Base-by-base conservation (phyloP, 306 rosid species). In the Acacia melanoxylon region DNA sequence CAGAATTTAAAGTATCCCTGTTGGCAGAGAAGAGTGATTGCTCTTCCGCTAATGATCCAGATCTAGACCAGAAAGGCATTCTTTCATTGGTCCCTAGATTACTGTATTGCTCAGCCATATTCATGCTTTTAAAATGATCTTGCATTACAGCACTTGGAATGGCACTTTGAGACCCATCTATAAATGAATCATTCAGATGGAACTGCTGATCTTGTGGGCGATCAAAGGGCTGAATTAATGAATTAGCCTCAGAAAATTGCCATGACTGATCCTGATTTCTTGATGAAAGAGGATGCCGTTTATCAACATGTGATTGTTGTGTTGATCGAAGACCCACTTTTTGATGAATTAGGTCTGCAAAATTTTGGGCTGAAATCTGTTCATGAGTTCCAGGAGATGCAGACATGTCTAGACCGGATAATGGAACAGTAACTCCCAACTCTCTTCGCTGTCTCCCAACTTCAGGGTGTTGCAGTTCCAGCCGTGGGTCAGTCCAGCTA, bases 211-310 rank as follows among this genome's bases (percentile, higher is more conserved):
- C 95, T n/a, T 73, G 85, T 8, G 80, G 87, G 75, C 75, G 83
- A 83, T 85, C 90, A 80, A 85, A 89, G 54, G 88, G 90, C 85
- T 80, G 87, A 71, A 83, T 80, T 67, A 69, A 66, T 48, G 89
- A 83, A 46, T 83, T 80, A 76, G 88, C 81, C 46, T 83, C 92
- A 6, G 90, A 84, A 42, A 42, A 80, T 72, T 74, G 87, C 86
- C 86, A 85, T 73, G 86, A 73, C 56, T 77, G 83, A 77, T 86
- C 93, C 69, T 78, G 83, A 81, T 78, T 83, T 71, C 89, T 78
- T 59, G 91, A 86, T 40, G 89, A 83, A 66, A 91, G 84, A 61
- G 89, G 82, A 83, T 84, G 86, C 88, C 85, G 85, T 75, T 83
- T 82, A 82, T 86, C 94, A 82, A 82, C 75, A 80, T 74, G 70